phyloP scores from a whole-genome alignment of 2,329 filamentous ascomycete genomes.

The Aureobasidium melanogenum region DNA sequence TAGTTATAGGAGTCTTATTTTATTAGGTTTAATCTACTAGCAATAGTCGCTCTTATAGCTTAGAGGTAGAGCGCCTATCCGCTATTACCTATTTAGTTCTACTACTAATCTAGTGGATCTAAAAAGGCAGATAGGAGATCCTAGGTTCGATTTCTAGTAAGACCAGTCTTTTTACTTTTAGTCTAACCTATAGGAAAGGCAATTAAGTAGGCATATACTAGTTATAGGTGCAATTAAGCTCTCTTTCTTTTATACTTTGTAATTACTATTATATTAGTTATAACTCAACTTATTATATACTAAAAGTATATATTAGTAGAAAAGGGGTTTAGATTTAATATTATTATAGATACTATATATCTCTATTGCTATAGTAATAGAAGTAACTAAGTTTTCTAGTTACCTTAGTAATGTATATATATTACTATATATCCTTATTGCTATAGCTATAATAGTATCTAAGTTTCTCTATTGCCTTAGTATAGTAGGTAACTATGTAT shows the following conservation, averaged over 20 bases:
- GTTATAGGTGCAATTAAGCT: background rate
- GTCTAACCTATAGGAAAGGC: no score
- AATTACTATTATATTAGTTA: background rate
- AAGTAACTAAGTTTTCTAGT: background rate
- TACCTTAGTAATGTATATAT: background rate
- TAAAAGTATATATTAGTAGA: background rate
- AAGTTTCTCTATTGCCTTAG: background rate
- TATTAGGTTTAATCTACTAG: no score
- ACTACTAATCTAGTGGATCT: no score
- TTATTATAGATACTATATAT: background rate
- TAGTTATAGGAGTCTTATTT: no score
- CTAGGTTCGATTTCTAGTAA: no score
- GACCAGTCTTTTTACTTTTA: no score
- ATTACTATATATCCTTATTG: background rate
- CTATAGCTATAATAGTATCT: background rate
- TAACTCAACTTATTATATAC: background rate
- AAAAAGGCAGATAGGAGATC: no score
- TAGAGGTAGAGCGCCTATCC: no score
- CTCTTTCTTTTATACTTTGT: background rate
- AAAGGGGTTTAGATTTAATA: background rate
- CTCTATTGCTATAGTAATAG: no score
- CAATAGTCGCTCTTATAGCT: no score
- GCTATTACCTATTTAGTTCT: no score
- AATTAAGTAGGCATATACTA: no score
- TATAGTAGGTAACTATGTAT: background rate